Conservation (phyloP, 2,329 filamentous ascomycete species). For the Zasmidium angulare region DNA sequence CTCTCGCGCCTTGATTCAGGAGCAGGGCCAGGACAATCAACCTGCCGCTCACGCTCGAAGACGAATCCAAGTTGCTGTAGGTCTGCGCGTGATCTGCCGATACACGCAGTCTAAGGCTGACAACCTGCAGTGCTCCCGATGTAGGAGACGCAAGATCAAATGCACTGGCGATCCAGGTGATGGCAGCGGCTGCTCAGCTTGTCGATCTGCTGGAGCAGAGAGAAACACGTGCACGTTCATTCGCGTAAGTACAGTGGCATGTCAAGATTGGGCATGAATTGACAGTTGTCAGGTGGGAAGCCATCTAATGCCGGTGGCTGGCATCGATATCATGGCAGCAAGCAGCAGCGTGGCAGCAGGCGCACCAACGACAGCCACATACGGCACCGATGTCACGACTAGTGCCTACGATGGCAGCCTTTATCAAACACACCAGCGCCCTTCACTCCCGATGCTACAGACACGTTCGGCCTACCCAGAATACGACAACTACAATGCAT, state of each 20-base stretch:
- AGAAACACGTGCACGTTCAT: slow-evolving; percentile 70
- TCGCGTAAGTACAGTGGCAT: slow-evolving; percentile 55
- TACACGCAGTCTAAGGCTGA: slow-evolving; percentile 8
- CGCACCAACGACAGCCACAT: slow-evolving; percentile 12
- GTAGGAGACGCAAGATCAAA: slow-evolving; percentile 89
- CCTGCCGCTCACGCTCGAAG: slow-evolving; percentile 41
- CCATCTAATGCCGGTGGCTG: slow-evolving; percentile 15
- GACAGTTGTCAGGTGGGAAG: slow-evolving; percentile 19
- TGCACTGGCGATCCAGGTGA: slow-evolving; percentile 83
- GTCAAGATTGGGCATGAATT: background rate
- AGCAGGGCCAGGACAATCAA: slow-evolving; percentile 37
- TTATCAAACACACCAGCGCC: slow-evolving; percentile 22
- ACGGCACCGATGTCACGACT: slow-evolving; percentile 15
- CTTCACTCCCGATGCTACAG: slow-evolving; percentile 28
- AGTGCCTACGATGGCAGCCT: slow-evolving; percentile 14
- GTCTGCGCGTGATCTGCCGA: slow-evolving; percentile 18
- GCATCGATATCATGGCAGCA: slow-evolving; percentile 16
- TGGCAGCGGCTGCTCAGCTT: slow-evolving; percentile 79
- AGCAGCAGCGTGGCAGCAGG: slow-evolving; percentile 11
- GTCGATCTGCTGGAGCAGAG: slow-evolving; percentile 69
- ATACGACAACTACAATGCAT: slow-evolving; percentile 31
- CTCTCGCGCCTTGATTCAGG: slow-evolving; percentile 28
- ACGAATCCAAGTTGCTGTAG: slow-evolving; percentile 56
- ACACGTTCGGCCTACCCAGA: slow-evolving; percentile 28
- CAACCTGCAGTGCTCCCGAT: slow-evolving; percentile 71